Percentiles rank a stretch among this genome's conserved stretches.
These are phyloP conservation scores for Dactylellina cionopaga DNA, from an alignment of 2,329 filamentous ascomycete genomes.

Conservation along the genomic window DNA sequence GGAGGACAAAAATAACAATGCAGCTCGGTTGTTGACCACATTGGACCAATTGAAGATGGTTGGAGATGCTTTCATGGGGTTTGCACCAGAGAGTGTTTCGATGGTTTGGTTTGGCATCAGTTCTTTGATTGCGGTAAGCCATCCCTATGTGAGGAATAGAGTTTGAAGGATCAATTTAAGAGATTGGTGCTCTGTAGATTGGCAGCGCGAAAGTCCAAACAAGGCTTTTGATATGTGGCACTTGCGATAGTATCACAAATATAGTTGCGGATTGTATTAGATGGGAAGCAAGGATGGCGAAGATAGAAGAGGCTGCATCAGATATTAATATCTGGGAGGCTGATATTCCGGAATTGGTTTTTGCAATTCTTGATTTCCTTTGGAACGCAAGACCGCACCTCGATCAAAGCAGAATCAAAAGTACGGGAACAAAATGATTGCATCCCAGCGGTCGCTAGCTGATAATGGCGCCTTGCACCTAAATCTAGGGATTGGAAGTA, in stretches of 20 bases:
- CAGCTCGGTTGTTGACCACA: conserved; percentile 8
- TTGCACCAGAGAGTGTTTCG: conserved; percentile 38
- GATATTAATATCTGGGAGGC: conserved; percentile 15
- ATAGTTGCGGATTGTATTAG: conserved; percentile 27
- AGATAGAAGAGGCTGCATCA: background rate
- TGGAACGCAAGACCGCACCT: conserved; percentile 28
- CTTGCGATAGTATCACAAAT: conserved; percentile 29
- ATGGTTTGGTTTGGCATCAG: conserved; percentile 48
- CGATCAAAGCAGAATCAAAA: conserved; percentile 20
- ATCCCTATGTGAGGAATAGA: background rate
- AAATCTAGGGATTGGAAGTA: conserved; percentile 5
- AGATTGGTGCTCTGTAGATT: background rate
- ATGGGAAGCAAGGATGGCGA: conserved; percentile 21
- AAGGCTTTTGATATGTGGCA: conserved; percentile 22
- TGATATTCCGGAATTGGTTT: conserved; percentile 20
- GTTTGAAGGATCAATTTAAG: background rate
- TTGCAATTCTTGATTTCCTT: conserved; percentile 18
- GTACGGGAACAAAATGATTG: background rate
- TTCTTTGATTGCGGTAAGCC: conserved; percentile 17
- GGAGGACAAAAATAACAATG: conserved; percentile 22
- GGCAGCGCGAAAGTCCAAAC: conserved; percentile 25
- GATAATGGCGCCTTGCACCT: no score
- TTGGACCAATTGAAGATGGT: conserved; percentile 15
- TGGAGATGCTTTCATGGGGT: conserved; percentile 27
- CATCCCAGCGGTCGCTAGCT: no score